These are phyloP conservation scores for Ustilago sp. DNA, from an alignment of 1,284 basidiomycete species.

Conservation along the genomic window DNA sequence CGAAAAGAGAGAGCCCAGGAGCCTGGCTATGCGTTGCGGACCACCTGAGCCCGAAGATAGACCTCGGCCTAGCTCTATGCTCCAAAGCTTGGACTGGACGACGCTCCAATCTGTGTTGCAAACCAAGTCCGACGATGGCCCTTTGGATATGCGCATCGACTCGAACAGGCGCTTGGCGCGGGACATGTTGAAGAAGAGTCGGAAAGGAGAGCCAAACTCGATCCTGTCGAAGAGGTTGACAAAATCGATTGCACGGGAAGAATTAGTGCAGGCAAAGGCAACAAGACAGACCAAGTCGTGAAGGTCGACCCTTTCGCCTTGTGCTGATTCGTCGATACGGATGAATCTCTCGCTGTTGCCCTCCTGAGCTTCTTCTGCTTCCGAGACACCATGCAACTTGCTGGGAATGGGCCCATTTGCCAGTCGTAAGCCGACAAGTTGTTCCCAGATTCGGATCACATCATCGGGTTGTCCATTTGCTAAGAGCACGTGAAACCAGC, in stretches of 20 bases:
- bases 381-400: neutral
- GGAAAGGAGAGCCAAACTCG: conserved; percentile 54
- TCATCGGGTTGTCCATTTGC: conserved; percentile 15
- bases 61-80: conserved; percentile 53
- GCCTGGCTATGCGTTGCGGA: conserved; percentile 51
- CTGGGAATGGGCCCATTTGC: conserved; percentile 4
- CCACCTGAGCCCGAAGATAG: conserved; percentile 52
- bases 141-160: neutral
- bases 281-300: conserved; percentile 53
- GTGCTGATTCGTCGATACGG: conserved; percentile 18
- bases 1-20: conserved; percentile 53
- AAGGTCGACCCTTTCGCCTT: conserved; percentile 30
- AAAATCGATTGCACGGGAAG: conserved; percentile 12
- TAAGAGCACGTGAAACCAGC: conserved; percentile 25
- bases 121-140: neutral
- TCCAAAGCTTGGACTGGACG: conserved; percentile 17
- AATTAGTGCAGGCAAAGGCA: conserved; percentile 23
- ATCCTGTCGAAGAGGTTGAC: conserved; percentile 44
- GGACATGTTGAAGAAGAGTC: conserved; percentile 48
- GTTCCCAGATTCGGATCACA: conserved; percentile 31
- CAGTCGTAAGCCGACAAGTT: conserved; percentile 17
- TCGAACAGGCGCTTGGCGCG: conserved; percentile 31
- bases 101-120: conserved; percentile 7
- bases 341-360: conserved; percentile 18
- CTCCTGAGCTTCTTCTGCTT: neutral